Evolutionary conservation across 306 rosid species (phyloP), one percentile per base, ranked within the genome.

Genomic region (Castanospermum australe): DNA sequence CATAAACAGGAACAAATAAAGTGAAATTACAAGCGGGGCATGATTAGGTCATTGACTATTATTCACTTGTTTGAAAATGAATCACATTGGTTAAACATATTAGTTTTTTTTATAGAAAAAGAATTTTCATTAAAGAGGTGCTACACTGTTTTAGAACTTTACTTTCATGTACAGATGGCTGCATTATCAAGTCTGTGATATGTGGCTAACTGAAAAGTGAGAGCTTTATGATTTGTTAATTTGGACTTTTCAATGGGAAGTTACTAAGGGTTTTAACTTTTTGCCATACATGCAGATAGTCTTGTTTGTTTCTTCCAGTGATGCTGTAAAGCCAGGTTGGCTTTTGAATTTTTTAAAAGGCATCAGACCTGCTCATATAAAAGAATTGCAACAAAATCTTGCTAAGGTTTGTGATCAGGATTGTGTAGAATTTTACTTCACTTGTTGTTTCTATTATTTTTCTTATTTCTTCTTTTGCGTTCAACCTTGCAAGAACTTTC

Each of bases 261-360:
- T 68, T 73, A 28, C 1, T 28, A 28, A 28, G 32, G 32, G 32
- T 28, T 28, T 28, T 28, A 3, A 28, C 32, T 1, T 1, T 28
- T 28, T 28, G 32, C 32, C 32, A 28, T 28, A 38, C 56, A 11
- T 77, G 80, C 86, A 89, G 92, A 80, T 86, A 62, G 87, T 87
- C 18, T 36, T 90, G 48, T 90, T 90, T 81, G 84, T 88, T 73
- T 88, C 94, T n/a, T 88, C 92, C 50, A 38, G 81, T 45, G 91
- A 88, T 50, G 94, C 94, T 25, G 8, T 81, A 38, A 82, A 79
- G 63, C 68, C 88, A 11, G 89, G 89, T 2, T 90, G 91, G 91
- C 87, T 90, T 71, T 32, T 88, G 78, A 85, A 81, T 30, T 88
- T 62, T 83, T 82, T 90, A 74, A 86, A 73, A 80, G 76, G 80